phyloP scores from a whole-genome alignment of 2,329 filamentous ascomycete species.

The Monilinia aucupariae region DNA sequence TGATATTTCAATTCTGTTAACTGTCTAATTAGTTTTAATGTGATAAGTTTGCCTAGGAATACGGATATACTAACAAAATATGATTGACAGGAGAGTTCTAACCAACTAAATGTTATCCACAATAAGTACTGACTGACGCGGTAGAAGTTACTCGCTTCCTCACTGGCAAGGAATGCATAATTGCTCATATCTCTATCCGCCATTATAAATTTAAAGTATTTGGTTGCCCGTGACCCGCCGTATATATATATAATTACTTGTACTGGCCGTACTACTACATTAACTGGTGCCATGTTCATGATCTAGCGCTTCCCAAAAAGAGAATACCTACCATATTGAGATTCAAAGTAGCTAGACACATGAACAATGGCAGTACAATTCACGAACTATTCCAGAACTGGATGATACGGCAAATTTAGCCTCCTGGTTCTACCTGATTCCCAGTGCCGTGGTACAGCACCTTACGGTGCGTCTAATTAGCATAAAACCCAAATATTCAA shows the following conservation, averaged over 20 bases:
- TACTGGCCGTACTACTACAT: neutral
- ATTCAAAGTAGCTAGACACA: no score
- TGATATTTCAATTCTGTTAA: neutral
- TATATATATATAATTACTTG: neutral
- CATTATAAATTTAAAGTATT: neutral
- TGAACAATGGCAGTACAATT: neutral
- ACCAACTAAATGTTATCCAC: neutral
- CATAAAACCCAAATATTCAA: neutral
- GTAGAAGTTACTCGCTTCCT: neutral
- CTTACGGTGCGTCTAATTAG: neutral
- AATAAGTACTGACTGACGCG: no score
- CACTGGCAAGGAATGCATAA: neutral
- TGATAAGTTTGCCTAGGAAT: no score
- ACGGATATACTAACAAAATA: neutral
- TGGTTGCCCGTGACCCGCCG: neutral
- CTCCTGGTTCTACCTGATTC: neutral
- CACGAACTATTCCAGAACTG: neutral
- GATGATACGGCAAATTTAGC: neutral
- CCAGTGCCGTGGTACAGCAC: no score
- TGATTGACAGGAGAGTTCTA: neutral
- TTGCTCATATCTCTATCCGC: neutral
- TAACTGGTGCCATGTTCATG: neutral
- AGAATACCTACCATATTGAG: neutral
- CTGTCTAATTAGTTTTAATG: neutral
- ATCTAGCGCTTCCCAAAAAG: neutral